Evolutionary conservation across 2,329 filamentous ascomycete genomes (phyloP).

Genomic region (Akanthomyces dipterigenus): DNA sequence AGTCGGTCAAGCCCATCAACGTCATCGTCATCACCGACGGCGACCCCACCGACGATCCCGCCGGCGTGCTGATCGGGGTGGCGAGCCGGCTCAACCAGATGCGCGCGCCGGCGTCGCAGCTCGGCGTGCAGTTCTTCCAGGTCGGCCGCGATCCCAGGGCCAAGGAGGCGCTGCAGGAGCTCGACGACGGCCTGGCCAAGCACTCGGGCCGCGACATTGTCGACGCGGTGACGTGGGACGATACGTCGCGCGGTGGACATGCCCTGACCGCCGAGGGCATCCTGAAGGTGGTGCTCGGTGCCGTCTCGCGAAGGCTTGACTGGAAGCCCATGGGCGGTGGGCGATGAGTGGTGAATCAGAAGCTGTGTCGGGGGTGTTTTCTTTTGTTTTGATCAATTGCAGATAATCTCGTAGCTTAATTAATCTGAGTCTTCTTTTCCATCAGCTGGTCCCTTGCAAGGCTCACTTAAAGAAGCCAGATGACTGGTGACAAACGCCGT

Average conservation of each 20-base stretch:
- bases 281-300: conserved; percentile 75
- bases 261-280: conserved; percentile 61
- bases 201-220: conserved; percentile 75
- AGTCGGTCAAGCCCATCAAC: conserved; percentile 68
- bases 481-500: no score
- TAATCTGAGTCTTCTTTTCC: no score
- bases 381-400: no score
- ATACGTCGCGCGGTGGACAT: conserved; percentile 31
- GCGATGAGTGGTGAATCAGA: no score
- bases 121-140: conserved; percentile 95
- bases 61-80: conserved; percentile 57
- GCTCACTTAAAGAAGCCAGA: no score
- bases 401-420: no score
- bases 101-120: conserved; percentile 69
- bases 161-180: conserved; percentile 54
- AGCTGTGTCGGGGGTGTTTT: no score
- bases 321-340: conserved; percentile 17
- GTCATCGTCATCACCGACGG: conserved; percentile 94
- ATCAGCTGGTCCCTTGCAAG: no score
- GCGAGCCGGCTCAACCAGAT: conserved; percentile 65
- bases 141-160: conserved; percentile 69
- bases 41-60: conserved; percentile 69
- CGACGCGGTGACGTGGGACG: conserved; percentile 74
- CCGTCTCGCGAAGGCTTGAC: conserved; percentile 51
- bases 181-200: conserved; percentile 65